Evolutionary conservation across 345 rosid species (phyloP), one percentile per base, ranked within the genome.

Genomic region (Populus deltoides): DNA sequence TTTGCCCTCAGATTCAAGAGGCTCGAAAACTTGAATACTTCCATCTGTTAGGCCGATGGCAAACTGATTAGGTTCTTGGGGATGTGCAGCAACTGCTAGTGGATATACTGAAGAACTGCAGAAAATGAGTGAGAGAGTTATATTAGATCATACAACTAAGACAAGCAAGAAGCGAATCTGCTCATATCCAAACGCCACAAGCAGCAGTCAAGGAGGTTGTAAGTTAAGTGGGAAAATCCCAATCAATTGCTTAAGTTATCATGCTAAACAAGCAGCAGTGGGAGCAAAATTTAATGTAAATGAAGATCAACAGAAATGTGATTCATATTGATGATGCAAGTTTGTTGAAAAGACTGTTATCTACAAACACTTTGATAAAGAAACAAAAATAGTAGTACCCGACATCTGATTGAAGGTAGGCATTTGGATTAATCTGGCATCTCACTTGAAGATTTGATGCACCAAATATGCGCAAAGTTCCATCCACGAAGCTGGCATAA

Each of bases 41-140:
- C 96, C 98, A 79, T 91, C 91, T 0, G 90, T 82, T 38, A 91
- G 84, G 57, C 97, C 97, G 61, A 90, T 81, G 0, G 93, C 92
- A 47, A 90, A 80, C 71, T 90, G 96, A 72, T 89, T 89, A 25
- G 92, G 88, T 69, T 93, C 94, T 69, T 86, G 92, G 4, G 96
- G 94, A 57, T 91, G 94, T 71, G 96, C 82, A 5, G 97, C 86
- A 53, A 89, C 83, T 38, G 88, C 94, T 6, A 88, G 66, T 0
- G 94, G 96, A 73, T 84, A 80, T 70, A 78, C 66, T 9, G 76
- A 75, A 29, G 74, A 74, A 17, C 82, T 74, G 78, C 39, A 68
- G 53, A 22, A 55, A 67, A 73, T 29, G 66, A 55, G 57, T 16
- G 18, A 55, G 25, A 51, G 59, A 22, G 62, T 7, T 55, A 22